A percentile compares a stretch with the other conserved stretches of the same genome.
These are phyloP conservation scores for Microdochium nivale DNA, from an alignment of 2,329 filamentous ascomycete genomes.

Conservation along the genomic window DNA sequence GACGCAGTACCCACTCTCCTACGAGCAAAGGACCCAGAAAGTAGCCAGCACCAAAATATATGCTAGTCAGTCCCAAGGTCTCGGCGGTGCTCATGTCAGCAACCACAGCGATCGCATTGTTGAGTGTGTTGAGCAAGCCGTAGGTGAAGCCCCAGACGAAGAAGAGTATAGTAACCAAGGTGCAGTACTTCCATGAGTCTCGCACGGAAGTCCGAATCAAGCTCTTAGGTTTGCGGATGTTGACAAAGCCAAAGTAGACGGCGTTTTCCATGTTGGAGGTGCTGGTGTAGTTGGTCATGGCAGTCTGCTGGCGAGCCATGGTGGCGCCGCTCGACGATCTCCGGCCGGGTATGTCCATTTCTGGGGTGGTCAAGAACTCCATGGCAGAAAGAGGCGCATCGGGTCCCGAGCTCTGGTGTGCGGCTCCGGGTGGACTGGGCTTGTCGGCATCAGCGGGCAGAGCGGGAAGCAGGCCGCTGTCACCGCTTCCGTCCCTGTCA, in stretches of 20 bases:
- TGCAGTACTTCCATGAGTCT: constrained; percentile 64
- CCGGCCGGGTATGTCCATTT: constrained; percentile 10
- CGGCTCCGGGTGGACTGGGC: constrained; percentile 5
- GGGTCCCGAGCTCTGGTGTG: constrained; percentile 9
- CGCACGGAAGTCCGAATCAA: constrained; percentile 55
- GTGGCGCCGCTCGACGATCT: constrained; percentile 4
- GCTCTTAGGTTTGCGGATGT: constrained; percentile 60
- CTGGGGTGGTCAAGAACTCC: constrained; percentile 39
- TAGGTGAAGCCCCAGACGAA: constrained; percentile 89
- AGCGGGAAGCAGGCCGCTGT: constrained; percentile 6
- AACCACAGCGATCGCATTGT: constrained; percentile 57
- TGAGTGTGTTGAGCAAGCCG: constrained; percentile 75
- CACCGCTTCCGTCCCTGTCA: constrained; percentile 12
- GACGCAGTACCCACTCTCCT: constrained; percentile 61
- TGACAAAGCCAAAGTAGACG: constrained; percentile 70
- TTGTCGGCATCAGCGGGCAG: constrained; percentile 2
- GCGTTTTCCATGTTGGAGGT: constrained; percentile 29
- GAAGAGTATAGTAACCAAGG: constrained; percentile 72
- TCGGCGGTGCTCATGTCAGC: constrained; percentile 52
- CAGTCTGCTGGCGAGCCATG: constrained; percentile 15
- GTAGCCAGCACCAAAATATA: constrained; percentile 65
- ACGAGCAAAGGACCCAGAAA: constrained; percentile 61
- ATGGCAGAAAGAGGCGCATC: constrained; percentile 25
- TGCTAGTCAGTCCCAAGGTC: constrained; percentile 57
- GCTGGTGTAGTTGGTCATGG: constrained; percentile 23